phyloP scores from a whole-genome alignment of 352 stramenopile genomes.

The Phytophthora chlamydospora region DNA sequence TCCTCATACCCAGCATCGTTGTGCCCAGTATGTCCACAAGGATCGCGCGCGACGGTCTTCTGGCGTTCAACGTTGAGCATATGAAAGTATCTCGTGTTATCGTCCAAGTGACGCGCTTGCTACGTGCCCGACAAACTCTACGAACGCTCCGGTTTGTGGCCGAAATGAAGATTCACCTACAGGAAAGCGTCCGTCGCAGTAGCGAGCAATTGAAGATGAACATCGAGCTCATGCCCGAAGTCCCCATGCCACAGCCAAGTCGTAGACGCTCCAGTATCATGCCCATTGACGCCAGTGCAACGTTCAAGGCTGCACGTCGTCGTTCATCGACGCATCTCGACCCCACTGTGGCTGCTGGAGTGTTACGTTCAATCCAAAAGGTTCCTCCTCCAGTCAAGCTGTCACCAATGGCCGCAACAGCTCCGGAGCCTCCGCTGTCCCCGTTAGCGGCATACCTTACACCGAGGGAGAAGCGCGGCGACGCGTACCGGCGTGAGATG shows the following conservation, averaged over 20 bases:
- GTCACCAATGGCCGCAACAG: slow-evolving; percentile 8
- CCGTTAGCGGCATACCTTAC: slow-evolving; percentile 54
- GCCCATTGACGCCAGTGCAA: slow-evolving; percentile 34
- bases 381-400: slow-evolving; percentile 10
- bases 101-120: slow-evolving; percentile 62
- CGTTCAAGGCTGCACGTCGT: slow-evolving; percentile 30
- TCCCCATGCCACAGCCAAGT: slow-evolving; percentile 19
- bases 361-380: slow-evolving; percentile 28
- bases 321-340: slow-evolving; percentile 25
- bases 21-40: slow-evolving; percentile 69
- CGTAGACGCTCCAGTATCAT: slow-evolving; percentile 22
- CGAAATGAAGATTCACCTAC: slow-evolving; percentile 83
- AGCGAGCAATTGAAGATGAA: slow-evolving; percentile 15
- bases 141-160: slow-evolving; percentile 77
- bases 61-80: slow-evolving; percentile 80
- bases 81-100: slow-evolving; percentile 75
- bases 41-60: slow-evolving; percentile 70
- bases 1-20: slow-evolving; percentile 59
- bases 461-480: slow-evolving; percentile 50
- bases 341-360: slow-evolving; percentile 18
- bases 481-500: slow-evolving; percentile 64
- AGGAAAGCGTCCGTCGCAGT: slow-evolving; percentile 48
- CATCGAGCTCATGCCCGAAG: slow-evolving; percentile 29
- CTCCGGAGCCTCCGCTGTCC: slow-evolving; percentile 47
- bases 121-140: slow-evolving; percentile 72